Percentiles rank a stretch among this genome's conserved stretches.
Evolutionary conservation across 352 stramenopile species (phyloP).

Genomic region (Phytophthora ohioensis): DNA sequence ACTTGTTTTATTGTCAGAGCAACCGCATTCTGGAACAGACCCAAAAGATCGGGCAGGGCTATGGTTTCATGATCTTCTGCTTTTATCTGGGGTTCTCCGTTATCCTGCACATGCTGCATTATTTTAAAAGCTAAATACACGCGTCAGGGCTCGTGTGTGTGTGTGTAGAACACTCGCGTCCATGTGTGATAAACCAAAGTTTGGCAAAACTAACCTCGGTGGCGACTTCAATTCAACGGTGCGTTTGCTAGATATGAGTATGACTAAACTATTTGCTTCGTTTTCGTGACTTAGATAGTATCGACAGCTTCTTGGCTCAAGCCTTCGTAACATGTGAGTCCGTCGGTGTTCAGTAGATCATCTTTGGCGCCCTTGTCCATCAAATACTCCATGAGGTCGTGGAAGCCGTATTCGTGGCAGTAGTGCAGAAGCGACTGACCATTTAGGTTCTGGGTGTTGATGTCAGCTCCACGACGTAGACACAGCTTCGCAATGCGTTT

Average conservation of each 20-base stretch:
- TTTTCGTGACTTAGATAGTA: constrained; percentile 49
- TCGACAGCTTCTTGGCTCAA: constrained; percentile 89
- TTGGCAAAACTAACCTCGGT: background rate
- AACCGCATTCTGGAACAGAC: constrained; percentile 82
- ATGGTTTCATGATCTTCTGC: constrained; percentile 90
- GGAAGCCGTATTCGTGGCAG: constrained; percentile 94
- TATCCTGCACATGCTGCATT: constrained; percentile 82
- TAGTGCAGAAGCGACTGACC: constrained; percentile 95
- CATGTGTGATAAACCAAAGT: background rate
- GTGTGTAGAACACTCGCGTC: background rate
- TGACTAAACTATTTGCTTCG: constrained; percentile 17
- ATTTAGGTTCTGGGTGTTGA: constrained; percentile 95
- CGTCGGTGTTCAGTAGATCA: constrained; percentile 92
- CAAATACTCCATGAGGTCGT: constrained; percentile 94
- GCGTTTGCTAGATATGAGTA: constrained; percentile 2
- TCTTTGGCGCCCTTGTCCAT: constrained; percentile 95
- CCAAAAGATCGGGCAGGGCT: constrained; percentile 75
- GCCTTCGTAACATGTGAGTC: constrained; percentile 96
- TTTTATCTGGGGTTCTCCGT: constrained; percentile 80
- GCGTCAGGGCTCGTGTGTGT: background rate
- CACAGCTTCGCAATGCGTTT: constrained; percentile 96
- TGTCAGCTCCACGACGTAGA: constrained; percentile 91
- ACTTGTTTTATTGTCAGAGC: constrained; percentile 50
- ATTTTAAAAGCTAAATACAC: constrained; percentile 75
- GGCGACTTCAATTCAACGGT: constrained; percentile 6